Evolutionary conservation across 768 basidiomycete species (phyloP).

Genomic region (Ephemerocybe angulata): DNA sequence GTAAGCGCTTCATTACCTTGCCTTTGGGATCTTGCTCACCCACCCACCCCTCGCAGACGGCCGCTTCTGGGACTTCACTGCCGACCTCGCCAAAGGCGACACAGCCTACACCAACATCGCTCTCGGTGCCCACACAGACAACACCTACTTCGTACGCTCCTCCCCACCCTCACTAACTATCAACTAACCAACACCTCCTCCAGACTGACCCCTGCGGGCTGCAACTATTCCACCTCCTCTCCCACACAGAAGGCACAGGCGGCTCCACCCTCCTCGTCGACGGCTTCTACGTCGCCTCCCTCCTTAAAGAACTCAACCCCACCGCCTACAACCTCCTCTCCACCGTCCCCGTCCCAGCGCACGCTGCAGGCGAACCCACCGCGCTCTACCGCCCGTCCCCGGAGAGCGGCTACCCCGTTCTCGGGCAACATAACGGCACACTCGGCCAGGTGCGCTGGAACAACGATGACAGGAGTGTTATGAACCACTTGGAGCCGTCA

Average conservation of each 20-base stretch:
- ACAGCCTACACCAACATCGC: conserved; percentile 90
- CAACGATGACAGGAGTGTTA: conserved; percentile 86
- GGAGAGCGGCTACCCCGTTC: conserved; percentile 59
- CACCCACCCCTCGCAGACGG: conserved; percentile 60
- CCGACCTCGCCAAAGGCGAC: conserved; percentile 87
- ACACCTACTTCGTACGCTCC: conserved; percentile 59
- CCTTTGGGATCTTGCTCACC: background rate
- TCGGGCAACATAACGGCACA: conserved; percentile 65
- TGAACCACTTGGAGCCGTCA: conserved; percentile 55
- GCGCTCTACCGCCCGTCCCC: conserved; percentile 58
- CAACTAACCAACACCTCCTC: background rate
- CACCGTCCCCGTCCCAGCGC: conserved; percentile 65
- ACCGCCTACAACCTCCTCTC: conserved; percentile 68
- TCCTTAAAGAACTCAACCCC: conserved; percentile 71
- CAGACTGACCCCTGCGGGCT: conserved; percentile 94
- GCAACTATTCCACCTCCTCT: conserved; percentile 92
- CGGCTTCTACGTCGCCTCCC: conserved; percentile 86
- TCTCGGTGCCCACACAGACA: conserved; percentile 77
- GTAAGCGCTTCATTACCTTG: conserved; percentile 20
- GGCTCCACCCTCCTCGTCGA: conserved; percentile 93
- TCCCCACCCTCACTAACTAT: background rate
- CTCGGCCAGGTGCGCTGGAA: conserved; percentile 88
- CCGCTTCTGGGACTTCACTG: conserved; percentile 95
- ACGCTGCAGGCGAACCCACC: conserved; percentile 79
- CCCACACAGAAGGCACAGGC: conserved; percentile 75